Conservation (phyloP, 106 monocot genomes). For the Agapanthus africanus region DNA sequence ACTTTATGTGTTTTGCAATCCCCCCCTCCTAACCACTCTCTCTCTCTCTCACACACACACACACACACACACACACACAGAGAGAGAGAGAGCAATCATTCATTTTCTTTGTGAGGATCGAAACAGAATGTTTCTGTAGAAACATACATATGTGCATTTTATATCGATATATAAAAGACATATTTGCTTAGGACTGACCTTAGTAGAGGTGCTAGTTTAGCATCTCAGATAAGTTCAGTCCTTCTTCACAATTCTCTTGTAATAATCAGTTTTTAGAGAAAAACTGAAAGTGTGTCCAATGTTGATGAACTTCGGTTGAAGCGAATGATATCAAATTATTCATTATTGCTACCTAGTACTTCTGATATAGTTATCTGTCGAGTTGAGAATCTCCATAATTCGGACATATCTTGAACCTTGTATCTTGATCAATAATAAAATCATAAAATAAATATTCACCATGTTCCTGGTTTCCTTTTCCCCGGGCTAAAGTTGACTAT, state of each 20-base stretch:
- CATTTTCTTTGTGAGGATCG: too few species aligned
- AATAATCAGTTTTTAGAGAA: too few species aligned
- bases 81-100: too few species aligned
- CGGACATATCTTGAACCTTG: background rate
- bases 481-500: background rate
- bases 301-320: background rate
- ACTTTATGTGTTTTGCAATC: background rate
- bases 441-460: background rate
- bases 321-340: background rate
- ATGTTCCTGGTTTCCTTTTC: background rate
- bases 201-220: too few species aligned
- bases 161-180: too few species aligned
- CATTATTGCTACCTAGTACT: background rate
- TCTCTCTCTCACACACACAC: too few species aligned
- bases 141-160: too few species aligned
- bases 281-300: background rate
- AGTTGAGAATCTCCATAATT: background rate
- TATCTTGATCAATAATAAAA: background rate
- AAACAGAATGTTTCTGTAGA: too few species aligned
- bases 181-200: too few species aligned
- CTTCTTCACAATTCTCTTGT: too few species aligned
- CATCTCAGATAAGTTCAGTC: too few species aligned
- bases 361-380: background rate
- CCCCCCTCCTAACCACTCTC: background rate
- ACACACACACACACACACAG: background rate